phyloP scores from a whole-genome alignment of 805 yeast genomes.

The Candida germanica region DNA sequence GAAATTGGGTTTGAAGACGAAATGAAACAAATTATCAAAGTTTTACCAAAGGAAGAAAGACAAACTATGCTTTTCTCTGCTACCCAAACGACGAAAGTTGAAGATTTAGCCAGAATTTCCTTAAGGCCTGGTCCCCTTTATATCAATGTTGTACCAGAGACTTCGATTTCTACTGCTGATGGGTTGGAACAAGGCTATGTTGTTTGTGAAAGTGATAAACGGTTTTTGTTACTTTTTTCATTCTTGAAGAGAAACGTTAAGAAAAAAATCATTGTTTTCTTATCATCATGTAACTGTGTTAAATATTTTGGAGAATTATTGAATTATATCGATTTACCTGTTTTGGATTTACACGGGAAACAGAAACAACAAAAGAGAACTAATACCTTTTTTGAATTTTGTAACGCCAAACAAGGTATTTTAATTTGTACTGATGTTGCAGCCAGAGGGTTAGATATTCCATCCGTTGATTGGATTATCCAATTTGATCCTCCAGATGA shows the following conservation, averaged over 20 bases:
- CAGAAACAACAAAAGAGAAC: conserved; percentile 99
- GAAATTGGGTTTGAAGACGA: conserved; percentile 99
- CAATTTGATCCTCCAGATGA: conserved; percentile 99
- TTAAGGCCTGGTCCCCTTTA: conserved; percentile 89
- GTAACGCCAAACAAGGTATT: conserved; percentile 94
- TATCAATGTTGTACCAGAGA: conserved; percentile 86
- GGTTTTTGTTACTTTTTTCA: conserved; percentile 86
- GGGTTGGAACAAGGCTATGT: conserved; percentile 99
- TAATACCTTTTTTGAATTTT: conserved; percentile 95
- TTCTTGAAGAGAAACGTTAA: conserved; percentile 89
- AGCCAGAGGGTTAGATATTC: conserved; percentile 98
- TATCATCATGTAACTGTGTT: conserved; percentile 96
- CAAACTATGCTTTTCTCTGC: conserved; percentile 99
- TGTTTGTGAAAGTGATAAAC: conserved; percentile 92
- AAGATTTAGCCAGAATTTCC: conserved; percentile 95
- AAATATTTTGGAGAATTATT: conserved; percentile 92
- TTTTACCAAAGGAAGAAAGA: conserved; percentile 87
- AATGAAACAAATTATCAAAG: conserved; percentile 93
- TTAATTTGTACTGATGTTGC: conserved; percentile 97
- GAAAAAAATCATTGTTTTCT: conserved; percentile 89
- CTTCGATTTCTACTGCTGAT: conserved; percentile 86
- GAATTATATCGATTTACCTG: conserved; percentile 96
- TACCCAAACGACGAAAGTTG: conserved; percentile 97
- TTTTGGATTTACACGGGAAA: conserved; percentile 93
- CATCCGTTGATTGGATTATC: conserved; percentile 98